Base-by-base conservation (phyloP, 331 rosid species). In the Phaseolus coccineus region DNA sequence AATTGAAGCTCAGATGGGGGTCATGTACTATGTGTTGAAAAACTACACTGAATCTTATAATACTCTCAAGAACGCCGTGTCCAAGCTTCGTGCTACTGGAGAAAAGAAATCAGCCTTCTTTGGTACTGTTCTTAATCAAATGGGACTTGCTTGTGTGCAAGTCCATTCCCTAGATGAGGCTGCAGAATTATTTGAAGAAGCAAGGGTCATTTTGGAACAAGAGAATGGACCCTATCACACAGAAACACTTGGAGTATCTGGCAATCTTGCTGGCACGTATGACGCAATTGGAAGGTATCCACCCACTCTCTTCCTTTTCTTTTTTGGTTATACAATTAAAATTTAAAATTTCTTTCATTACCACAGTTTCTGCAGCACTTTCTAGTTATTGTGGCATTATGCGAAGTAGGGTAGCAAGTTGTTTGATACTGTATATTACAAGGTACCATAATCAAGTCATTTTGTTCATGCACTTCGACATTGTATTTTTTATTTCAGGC, bases 1-100 rank as follows among this genome's bases (percentile, higher is more conserved):
- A 67, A 90, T 96, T 73, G 97, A 96, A 85, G 99, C 99, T 58
- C 99, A 96, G 88, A 85, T 93, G 86, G 99, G 99, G 64, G 98
- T 91, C 59, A 80, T 96, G 88, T 73, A 89, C 86, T 93, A 90
- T 77, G 80, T 88, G 85, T 66, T 93, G 85, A 97, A 82, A 64
- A 88, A 88, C 66, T 92, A 91, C 77, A 69, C 77, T 8, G 93
- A 91, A 69, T 93, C 97, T 59, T 91, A 93, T 77, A 77, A 84
- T 52, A 77, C 93, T 78, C 87, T 96, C 47, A 86, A 88, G 71
- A 87, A 53, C 59, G 94, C 97, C 0, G 77, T 88, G 82, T 58
- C 91, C 6, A 96, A 93, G 84, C 94, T 96, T 53, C 96, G 98
- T 3, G 90, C 87, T 2, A 86, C 71, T 10, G 98, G 98, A 47